A percentile compares a stretch with the other conserved stretches of the same genome.
phyloP scores from a whole-genome alignment of 768 basidiomycete genomes.

The Russula virescens region DNA sequence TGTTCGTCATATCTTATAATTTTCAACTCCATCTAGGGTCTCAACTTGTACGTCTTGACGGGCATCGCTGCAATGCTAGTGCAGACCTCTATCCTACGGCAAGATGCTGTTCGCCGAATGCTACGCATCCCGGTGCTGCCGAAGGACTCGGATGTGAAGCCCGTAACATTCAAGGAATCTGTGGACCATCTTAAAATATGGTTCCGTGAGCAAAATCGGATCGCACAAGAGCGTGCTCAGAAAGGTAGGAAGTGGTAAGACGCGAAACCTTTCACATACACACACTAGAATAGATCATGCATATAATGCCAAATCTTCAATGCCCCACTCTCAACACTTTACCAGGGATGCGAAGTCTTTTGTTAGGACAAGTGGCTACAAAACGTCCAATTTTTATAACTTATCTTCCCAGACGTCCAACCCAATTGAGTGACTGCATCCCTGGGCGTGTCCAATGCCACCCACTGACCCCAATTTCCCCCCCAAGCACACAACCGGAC shows the following conservation, averaged over 20 bases:
- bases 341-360: not conserved
- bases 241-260: slow-evolving; percentile 17
- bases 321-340: not conserved
- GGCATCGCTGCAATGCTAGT: slow-evolving; percentile 42
- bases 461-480: slow-evolving; percentile 27
- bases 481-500: slow-evolving; percentile 39
- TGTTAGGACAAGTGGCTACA: not conserved
- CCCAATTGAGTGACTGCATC: slow-evolving; percentile 37
- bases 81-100: slow-evolving; percentile 45
- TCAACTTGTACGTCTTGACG: slow-evolving; percentile 52
- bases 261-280: not conserved
- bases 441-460: slow-evolving; percentile 30
- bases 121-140: slow-evolving; percentile 33
- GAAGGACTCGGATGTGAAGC: slow-evolving; percentile 2
- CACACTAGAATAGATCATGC: not conserved
- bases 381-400: slow-evolving; percentile 8
- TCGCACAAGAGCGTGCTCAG: slow-evolving; percentile 12
- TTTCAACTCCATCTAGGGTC: slow-evolving; percentile 36
- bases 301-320: not conserved
- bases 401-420: slow-evolving; percentile 34
- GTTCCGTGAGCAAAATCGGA: slow-evolving; percentile 18
- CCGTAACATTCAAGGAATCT: slow-evolving; percentile 22
- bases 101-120: slow-evolving; percentile 36
- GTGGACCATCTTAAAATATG: slow-evolving; percentile 21
- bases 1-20: not conserved